A percentile compares a stretch with the other conserved stretches of the same genome.
Conservation (phyloP, 768 basidiomycete species). For the Leccinum subgranulosum region DNA sequence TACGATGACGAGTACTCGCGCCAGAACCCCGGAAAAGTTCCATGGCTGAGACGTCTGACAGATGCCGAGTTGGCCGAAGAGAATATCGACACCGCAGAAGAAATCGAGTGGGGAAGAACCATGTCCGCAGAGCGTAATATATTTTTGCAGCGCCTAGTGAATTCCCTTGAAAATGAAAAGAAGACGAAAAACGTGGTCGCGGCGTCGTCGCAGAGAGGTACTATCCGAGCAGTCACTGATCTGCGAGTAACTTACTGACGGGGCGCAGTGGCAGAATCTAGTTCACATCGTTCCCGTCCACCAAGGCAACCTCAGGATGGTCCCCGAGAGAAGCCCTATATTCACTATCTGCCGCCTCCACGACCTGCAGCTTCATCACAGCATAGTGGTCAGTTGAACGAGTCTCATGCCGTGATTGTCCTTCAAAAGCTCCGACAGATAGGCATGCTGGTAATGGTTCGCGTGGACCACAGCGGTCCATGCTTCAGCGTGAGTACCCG, state of each 20-base stretch:
- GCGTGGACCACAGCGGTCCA: conserved; percentile 36
- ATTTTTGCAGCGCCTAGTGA: conserved; percentile 69
- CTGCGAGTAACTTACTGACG: conserved; percentile 10
- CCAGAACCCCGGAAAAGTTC: conserved; percentile 59
- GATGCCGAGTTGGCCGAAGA: conserved; percentile 55
- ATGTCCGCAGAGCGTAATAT: conserved; percentile 72
- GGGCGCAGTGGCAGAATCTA: conserved; percentile 20
- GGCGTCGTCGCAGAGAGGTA: conserved; percentile 30
- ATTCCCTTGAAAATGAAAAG: conserved; percentile 50
- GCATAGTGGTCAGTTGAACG: conserved; percentile 20
- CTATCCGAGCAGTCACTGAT: not conserved
- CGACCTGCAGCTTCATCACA: conserved; percentile 18
- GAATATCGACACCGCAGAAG: conserved; percentile 76
- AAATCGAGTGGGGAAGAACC: conserved; percentile 70
- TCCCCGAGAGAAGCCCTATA: conserved; percentile 32
- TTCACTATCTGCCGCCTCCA: conserved; percentile 32
- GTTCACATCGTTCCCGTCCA: conserved; percentile 25
- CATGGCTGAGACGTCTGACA: conserved; percentile 53
- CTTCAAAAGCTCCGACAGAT: conserved; percentile 17
- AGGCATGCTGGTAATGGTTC: conserved; percentile 7
- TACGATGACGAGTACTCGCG: conserved; percentile 68
- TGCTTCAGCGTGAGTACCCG: conserved; percentile 42
- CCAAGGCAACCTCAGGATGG: conserved; percentile 23
- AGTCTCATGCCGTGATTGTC: not conserved
- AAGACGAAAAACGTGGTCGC: conserved; percentile 38